Evolutionary conservation across 306 rosid genomes (phyloP).

Genomic region (Glycine latifolia): DNA sequence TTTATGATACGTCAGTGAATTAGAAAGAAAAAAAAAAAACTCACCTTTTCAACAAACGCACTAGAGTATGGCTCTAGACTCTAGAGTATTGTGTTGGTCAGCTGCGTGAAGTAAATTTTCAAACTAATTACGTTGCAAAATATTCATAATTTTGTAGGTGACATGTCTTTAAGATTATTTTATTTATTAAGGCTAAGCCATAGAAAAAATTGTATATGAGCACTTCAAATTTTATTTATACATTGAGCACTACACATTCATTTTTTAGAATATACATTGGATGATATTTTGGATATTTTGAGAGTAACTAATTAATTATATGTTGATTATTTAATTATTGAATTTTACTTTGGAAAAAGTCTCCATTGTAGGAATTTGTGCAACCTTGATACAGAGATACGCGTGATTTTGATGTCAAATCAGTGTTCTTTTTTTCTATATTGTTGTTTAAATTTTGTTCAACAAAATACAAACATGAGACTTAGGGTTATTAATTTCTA

Average conservation of each 20-base stretch:
- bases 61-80: too few relatives aligned
- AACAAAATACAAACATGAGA: neutral
- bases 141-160: conserved; percentile 14
- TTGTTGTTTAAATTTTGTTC: neutral
- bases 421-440: neutral
- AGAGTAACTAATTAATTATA: neutral
- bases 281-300: neutral
- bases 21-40: neutral
- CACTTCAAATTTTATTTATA: neutral
- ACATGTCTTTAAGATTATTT: conserved; percentile 7
- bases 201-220: neutral
- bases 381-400: neutral
- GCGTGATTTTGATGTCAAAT: neutral
- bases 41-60: neutral
- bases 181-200: conserved; percentile 9
- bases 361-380: neutral
- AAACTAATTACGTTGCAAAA: conserved; percentile 10
- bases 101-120: conserved; percentile 6
- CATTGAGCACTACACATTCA: neutral
- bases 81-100: conserved; percentile 1
- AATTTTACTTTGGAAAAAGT: neutral
- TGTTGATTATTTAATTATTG: neutral
- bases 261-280: neutral
- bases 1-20: neutral
- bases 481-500: neutral